Base-by-base conservation (phyloP, 1,284 basidiomycete genomes). In the Hypsizygus ulmarius region DNA sequence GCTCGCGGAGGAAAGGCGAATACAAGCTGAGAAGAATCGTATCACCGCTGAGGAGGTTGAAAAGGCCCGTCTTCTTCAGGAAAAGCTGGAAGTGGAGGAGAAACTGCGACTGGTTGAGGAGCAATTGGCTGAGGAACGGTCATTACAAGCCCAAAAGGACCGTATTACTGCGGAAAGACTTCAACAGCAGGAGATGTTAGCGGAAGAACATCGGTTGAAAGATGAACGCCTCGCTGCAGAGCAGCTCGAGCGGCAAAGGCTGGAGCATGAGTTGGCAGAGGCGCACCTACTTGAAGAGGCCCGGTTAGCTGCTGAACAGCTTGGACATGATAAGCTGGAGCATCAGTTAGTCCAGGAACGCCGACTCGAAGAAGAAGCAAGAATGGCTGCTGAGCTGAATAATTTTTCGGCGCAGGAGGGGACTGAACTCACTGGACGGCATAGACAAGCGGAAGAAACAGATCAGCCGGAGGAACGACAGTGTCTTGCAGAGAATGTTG, bases 51-150 rank as follows among this genome's bases (percentile, higher is more conserved):
- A 66, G 49, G 64, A 61, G 33, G 63, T 54, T 10, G 68, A 70
- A 52, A 64, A 59, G 38, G 51, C 47, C 9, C 52, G 54, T 14
- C 36, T 67, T 25, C 65, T 68, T 44, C 53, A 58, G 38, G 64
- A 65, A 43, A 53, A 59, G 34, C 47, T 58, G 49, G 65, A 64
- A 47, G 62, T 59, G 54, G 63, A 64, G 44, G 62, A 63, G 55
- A 61, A 69, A 59, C 49, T 70, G 55, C 39, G 64, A 47, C 50
- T 69, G 55, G 55, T 64, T 48, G 61, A 75, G 63, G 56, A 72
- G 29, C 53, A 59, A 36, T 49, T 68, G 37, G 64, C 61, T 21
- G 61, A 63, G 65, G 68, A 77, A 48, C 59, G 61, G 19, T 60
- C 53, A 16, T 15, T 61, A 25, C 59, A 62, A 42, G 58, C 57